phyloP scores from a whole-genome alignment of 1,284 basidiomycete species.

The Hemileia vastatrix region DNA sequence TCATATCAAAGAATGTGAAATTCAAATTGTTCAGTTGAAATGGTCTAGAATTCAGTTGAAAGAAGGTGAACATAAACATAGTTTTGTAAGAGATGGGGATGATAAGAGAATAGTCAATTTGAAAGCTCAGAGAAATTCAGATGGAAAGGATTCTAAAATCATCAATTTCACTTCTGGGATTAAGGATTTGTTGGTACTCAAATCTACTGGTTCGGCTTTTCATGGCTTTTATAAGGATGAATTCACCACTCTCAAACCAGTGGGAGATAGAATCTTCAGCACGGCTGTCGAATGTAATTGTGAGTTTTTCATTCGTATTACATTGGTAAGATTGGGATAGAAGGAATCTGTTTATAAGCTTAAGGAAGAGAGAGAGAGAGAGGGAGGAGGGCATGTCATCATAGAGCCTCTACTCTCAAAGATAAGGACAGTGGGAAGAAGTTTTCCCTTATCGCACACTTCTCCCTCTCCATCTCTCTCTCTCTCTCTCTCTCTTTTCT shows the following conservation, averaged over 20 bases:
- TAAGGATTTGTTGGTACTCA: conserved; percentile 73
- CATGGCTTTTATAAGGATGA: conserved; percentile 73
- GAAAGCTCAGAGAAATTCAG: too few species aligned
- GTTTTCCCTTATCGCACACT: too few species aligned
- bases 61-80: conserved; percentile 57
- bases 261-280: conserved; percentile 39
- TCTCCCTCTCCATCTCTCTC: too few species aligned
- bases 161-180: conserved; percentile 63
- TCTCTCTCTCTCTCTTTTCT: conserved; percentile 50
- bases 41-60: conserved; percentile 71
- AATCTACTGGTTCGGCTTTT: conserved; percentile 79
- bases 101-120: conserved; percentile 67
- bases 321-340: conserved; percentile 76
- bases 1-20: conserved; percentile 54
- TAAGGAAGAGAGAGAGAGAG: too few species aligned
- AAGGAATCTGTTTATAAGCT: too few species aligned
- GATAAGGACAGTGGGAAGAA: too few species aligned
- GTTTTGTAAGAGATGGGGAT: conserved; percentile 79
- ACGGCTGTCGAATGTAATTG: conserved; percentile 38
- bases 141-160: too few species aligned
- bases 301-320: conserved; percentile 50
- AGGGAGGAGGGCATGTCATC: too few species aligned
- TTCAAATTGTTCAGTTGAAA: conserved; percentile 69
- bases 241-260: conserved; percentile 52
- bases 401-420: too few species aligned